phyloP scores from a whole-genome alignment of 2,329 filamentous ascomycete genomes.

The Ophiobolus disseminans region DNA sequence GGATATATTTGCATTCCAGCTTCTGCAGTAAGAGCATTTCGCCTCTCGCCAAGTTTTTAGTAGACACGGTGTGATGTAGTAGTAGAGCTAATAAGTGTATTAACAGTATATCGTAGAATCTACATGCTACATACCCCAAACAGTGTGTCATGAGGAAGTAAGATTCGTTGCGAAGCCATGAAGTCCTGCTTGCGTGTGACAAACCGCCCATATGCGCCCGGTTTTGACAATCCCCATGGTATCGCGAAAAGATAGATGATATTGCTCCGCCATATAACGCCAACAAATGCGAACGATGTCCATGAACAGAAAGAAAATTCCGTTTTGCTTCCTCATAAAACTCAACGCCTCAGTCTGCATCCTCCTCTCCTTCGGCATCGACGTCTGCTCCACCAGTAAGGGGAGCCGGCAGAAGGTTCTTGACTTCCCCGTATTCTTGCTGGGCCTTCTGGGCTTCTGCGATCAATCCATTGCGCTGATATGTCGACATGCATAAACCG shows the following conservation, averaged over 20 bases:
- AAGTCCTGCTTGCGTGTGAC: too few relatives aligned
- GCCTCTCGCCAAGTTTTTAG: not conserved
- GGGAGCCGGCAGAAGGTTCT: constrained; percentile 29
- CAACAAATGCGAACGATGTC: constrained; percentile 5
- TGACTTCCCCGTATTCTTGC: constrained; percentile 28
- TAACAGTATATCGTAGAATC: not conserved
- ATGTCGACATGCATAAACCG: constrained; percentile 41
- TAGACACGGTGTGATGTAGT: not conserved
- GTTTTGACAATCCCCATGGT: constrained; percentile 3
- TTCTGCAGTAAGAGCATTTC: too few relatives aligned
- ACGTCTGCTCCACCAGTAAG: constrained; percentile 26
- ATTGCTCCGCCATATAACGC: constrained; percentile 3
- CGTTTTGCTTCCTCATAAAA: not conserved
- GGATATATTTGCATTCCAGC: too few relatives aligned
- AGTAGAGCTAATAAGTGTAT: not conserved
- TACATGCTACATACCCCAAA: too few relatives aligned
- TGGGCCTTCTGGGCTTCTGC: constrained; percentile 33
- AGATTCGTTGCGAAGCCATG: too few relatives aligned
- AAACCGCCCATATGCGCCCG: not conserved
- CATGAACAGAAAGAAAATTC: not conserved
- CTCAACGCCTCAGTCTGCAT: constrained; percentile 5
- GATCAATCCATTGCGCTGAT: constrained; percentile 34
- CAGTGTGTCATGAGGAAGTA: too few relatives aligned
- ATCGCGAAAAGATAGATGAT: constrained; percentile 5
- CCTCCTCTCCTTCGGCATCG: constrained; percentile 34